Base-by-base conservation (phyloP, 2,329 filamentous ascomycete species). In the Dactylellina sp. region DNA sequence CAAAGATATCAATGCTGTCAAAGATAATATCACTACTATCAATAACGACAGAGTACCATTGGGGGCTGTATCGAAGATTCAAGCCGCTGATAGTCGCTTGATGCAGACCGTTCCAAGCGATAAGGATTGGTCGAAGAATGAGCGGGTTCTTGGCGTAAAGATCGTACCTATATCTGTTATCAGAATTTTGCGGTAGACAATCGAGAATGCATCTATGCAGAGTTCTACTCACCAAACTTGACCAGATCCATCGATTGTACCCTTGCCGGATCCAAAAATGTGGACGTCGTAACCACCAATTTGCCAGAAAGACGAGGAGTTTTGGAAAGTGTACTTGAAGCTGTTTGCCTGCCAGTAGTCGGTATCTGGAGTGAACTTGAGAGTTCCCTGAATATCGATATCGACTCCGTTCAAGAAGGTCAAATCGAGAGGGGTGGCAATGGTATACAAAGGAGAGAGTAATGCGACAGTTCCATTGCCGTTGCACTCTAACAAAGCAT, bases 261-360 rank as follows among this genome's bases (percentile, higher is more conserved):
- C 87, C 14, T 86, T 86, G 37, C 68, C 68, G 16, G 66, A 71
- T 0, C 89, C 89, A 74, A 89, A 91, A 49, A 91, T 84, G 68
- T 90, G 88, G 9, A 91, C 86, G 80, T 87, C 88, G 18, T 84
- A 82, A 28, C 89, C 89, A 42, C 89, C 88, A 39, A 89, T 84
- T 78, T 88, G 85, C 83, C 88, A 90, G 82, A 90, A 90, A 1
- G 86, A 86, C 0, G 86, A 88, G 3, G 86, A 85, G 75, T 90
- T 89, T 77, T 91, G 89, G 81, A 87, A 91, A 4, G 81, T 82
- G 24, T 88, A 87, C 63, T 85, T 84, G 83, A 90, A 91, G 44
- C 84, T 83, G 77, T 90, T 84, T 7, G 83, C 84, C 75, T 88
- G 84, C 89, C 89, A 91, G 80, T 91, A 91, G 76, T 87, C 84